Percentiles rank a stretch among this genome's conserved stretches.
Conservation (phyloP, 2,329 filamentous ascomycete genomes). For the Lojkania enalia region DNA sequence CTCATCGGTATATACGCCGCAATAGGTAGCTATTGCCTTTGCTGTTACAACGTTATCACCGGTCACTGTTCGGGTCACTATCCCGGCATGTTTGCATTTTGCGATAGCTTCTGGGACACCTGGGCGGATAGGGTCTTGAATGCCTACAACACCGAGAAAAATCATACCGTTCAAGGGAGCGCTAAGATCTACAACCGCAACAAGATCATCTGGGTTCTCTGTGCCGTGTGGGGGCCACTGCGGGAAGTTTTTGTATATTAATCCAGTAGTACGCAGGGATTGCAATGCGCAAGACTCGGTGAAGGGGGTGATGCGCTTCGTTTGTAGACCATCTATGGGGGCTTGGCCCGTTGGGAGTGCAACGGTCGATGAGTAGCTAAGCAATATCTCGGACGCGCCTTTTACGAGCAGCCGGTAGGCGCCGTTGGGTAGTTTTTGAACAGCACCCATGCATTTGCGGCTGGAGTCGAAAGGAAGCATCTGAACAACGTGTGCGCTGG, state of each 20-base stretch:
- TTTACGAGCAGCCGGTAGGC: constrained; percentile 58
- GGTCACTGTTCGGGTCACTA: constrained; percentile 79
- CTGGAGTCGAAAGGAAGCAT: constrained; percentile 59
- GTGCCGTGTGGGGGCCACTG: constrained; percentile 42
- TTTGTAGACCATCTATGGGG: constrained; percentile 16
- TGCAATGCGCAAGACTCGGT: constrained; percentile 45
- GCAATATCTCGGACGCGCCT: constrained; percentile 61
- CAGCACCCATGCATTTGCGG: constrained; percentile 60
- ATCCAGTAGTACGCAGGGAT: constrained; percentile 47
- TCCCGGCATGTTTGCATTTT: constrained; percentile 71
- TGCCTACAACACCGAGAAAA: constrained; percentile 71
- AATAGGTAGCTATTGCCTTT: constrained; percentile 73
- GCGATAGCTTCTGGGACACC: constrained; percentile 72
- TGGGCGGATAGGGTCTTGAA: constrained; percentile 74
- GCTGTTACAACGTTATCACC: constrained; percentile 78
- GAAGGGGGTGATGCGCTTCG: constrained; percentile 24
- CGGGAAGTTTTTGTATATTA: constrained; percentile 45
- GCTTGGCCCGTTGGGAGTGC: constrained; percentile 15
- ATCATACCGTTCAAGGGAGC: constrained; percentile 69
- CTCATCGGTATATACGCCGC: constrained; percentile 70
- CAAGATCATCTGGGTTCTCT: constrained; percentile 19
- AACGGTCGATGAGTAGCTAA: constrained; percentile 39
- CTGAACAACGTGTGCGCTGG: constrained; percentile 53
- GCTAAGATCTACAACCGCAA: constrained; percentile 60
- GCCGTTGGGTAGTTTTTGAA: constrained; percentile 53